Base-by-base conservation (phyloP, 192 early-diverging fungal species). In the Coemansia sp. region DNA sequence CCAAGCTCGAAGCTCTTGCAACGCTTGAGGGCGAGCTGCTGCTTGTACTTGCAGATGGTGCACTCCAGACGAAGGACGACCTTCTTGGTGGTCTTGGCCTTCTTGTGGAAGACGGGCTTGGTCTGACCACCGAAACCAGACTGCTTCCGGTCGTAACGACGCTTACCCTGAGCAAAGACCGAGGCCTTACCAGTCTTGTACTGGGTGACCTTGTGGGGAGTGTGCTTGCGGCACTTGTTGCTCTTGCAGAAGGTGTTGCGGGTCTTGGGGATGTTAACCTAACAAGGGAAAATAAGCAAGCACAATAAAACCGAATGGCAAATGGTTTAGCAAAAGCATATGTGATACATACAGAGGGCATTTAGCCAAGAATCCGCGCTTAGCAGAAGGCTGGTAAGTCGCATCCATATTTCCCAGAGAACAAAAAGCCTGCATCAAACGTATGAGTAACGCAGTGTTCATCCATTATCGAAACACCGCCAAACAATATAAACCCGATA, bases 41-140 rank as follows among this genome's bases (percentile, higher is more conserved):
- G 87, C 94, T 96, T 98, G 93, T 94, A 94, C 92, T 97, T 98
- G 92, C 97, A 98, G 70, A 90, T 87, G 68, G 90, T 96, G 89
- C 97, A 99, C 85, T 97, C 96, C 36, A 99, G 87, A 89, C 95
- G 93, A 70, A 99, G 91, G 29, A 97, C 97, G 82, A 98, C 84
- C 92, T 99, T 99, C 91, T 97, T 99, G 86, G 95, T 98, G 72
- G 97, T 99, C 93, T 98, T 99, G 82, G 95, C 97, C 93, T 99
- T 99, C 90, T 99, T 99, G 92, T 97, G 95, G 94, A 99, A 99
- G 77, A 98, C 93, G 80, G 95, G 97, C 92, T 99, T 99, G 86
- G 95, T 98, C 88, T 99, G 97, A 89, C 97, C 97, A 94, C 97
- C 97, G 87, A 91, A 98, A 87, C 97, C 97, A 66, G 89, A 90